Percentiles rank a stretch among this genome's conserved stretches.
Conservation (phyloP, 2,329 filamentous ascomycete genomes). For the Fusarium chuoi region DNA sequence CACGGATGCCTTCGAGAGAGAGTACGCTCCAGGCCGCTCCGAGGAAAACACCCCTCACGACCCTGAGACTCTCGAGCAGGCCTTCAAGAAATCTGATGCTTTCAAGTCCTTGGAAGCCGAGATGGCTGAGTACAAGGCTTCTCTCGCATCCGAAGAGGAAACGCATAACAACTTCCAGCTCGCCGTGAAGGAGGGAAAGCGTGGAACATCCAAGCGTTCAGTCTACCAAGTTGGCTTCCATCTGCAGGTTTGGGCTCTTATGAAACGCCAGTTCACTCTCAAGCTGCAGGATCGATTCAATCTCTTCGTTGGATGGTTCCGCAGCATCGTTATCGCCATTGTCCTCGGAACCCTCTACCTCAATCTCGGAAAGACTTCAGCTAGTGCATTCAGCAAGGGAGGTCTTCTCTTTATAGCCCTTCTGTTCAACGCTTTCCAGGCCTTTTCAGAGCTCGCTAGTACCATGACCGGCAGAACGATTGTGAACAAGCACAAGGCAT, state of each 20-base stretch:
- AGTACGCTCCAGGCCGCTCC: constrained; percentile 75
- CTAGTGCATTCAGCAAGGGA: constrained; percentile 82
- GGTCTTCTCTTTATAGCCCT: constrained; percentile 84
- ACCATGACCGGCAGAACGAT: constrained; percentile 82
- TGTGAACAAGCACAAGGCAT: constrained; percentile 85
- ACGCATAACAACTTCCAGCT: constrained; percentile 79
- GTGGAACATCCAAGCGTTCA: constrained; percentile 76
- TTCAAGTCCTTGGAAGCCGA: constrained; percentile 68
- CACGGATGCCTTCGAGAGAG: constrained; percentile 85
- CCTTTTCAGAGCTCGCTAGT: constrained; percentile 79
- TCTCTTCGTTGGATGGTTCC: constrained; percentile 76
- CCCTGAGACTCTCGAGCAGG: constrained; percentile 72
- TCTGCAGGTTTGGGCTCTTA: constrained; percentile 82
- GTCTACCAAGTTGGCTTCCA: constrained; percentile 88
- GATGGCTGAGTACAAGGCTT: constrained; percentile 75
- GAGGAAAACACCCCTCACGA: constrained; percentile 74
- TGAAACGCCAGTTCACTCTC: constrained; percentile 85
- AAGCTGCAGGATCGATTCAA: constrained; percentile 88
- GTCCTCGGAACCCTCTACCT: constrained; percentile 84
- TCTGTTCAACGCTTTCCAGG: constrained; percentile 88
- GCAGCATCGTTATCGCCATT: constrained; percentile 77
- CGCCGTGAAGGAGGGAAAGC: constrained; percentile 82
- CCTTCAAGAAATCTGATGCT: constrained; percentile 74
- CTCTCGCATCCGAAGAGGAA: constrained; percentile 71
- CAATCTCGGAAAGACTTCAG: constrained; percentile 71